Evolutionary conservation across 2,329 filamentous ascomycete genomes (phyloP).

Genomic region (Knufia fluminis): DNA sequence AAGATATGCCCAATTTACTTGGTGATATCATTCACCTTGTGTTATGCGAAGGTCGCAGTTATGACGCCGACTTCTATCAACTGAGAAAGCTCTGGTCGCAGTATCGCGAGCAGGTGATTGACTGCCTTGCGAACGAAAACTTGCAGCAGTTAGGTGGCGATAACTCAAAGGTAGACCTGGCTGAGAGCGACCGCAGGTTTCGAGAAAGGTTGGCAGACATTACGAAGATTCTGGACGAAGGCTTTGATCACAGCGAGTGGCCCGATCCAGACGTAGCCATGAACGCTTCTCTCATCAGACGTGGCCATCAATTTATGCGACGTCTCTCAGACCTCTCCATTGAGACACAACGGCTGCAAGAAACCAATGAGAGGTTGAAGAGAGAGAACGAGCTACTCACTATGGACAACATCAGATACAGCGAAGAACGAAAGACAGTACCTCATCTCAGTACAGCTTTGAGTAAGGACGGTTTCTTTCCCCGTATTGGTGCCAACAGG

Average conservation of each 20-base stretch:
- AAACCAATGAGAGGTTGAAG: not conserved
- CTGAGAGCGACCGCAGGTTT: not conserved
- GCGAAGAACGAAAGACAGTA: not conserved
- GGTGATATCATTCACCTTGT: not conserved
- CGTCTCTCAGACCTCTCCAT: not conserved
- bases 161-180: not conserved
- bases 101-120: not conserved
- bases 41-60: not conserved
- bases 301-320: too few species aligned
- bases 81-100: not conserved
- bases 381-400: not conserved
- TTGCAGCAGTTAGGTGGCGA: not conserved
- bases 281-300: not conserved
- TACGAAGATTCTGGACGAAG: not conserved
- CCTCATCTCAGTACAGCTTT: not conserved
- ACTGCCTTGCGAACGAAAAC: not conserved
- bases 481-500: not conserved
- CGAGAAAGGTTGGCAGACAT: not conserved
- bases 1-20: slow-evolving; percentile 1
- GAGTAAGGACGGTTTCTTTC: not conserved
- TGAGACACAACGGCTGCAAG: not conserved
- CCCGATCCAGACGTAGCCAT: not conserved
- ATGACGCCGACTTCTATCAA: slow-evolving; percentile 5
- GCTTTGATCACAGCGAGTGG: not conserved
- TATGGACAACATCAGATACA: not conserved